Conservation (phyloP, 176 grass and related monocot species). For the Elymus sibiricus region DNA sequence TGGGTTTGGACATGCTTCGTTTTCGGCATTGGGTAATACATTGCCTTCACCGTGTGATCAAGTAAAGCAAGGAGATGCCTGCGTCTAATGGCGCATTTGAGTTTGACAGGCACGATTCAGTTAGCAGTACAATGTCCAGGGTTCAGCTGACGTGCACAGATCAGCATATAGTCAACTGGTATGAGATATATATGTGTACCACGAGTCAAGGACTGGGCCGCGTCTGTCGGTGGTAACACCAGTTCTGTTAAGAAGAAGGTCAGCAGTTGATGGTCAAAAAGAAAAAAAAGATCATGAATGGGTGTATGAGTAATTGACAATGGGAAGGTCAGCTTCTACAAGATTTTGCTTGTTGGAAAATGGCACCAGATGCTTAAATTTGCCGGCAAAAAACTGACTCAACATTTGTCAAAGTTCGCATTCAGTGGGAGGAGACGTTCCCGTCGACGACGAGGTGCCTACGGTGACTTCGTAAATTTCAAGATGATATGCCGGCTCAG, state of each 20-base stretch:
- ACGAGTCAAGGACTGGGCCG: not conserved
- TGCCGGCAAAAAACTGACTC: not conserved
- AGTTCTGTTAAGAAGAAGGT: not conserved
- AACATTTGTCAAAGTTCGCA: not conserved
- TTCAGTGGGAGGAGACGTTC: too few species aligned
- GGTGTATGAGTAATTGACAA: not conserved
- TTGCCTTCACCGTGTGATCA: slow-evolving; percentile 26
- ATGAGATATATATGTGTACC: not conserved
- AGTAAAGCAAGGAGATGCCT: slow-evolving; percentile 10
- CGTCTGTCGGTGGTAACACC: not conserved
- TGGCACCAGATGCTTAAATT: not conserved
- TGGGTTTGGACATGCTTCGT: slow-evolving; percentile 34
- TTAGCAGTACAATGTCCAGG: not conserved
- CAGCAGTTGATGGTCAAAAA: not conserved
- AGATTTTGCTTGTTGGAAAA: not conserved
- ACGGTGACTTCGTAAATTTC: too few species aligned
- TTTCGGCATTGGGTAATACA: slow-evolving; percentile 35
- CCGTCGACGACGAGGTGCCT: too few species aligned
- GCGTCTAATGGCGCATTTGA: slow-evolving; percentile 13
- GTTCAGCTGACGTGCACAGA: not conserved
- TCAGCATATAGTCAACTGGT: slow-evolving; percentile 18
- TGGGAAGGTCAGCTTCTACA: not conserved
- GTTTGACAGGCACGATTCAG: slow-evolving; percentile 9
- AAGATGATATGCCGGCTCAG: too few species aligned
- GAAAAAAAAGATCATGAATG: not conserved